phyloP scores from a whole-genome alignment of 768 basidiomycete genomes.

The Termitomyces sp. region DNA sequence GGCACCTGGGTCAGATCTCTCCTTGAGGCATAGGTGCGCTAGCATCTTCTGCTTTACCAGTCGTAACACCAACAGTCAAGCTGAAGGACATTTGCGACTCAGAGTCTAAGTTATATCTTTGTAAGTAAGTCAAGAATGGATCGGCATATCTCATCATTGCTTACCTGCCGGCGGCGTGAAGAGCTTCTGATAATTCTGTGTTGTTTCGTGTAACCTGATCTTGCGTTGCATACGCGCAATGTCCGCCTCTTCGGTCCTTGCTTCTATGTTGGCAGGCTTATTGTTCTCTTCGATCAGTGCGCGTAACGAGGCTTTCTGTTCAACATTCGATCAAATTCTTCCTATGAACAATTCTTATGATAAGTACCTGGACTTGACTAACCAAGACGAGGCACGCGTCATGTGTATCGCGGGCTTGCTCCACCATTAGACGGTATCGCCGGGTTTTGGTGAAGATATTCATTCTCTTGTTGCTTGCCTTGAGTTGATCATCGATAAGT shows the following conservation, averaged over 20 bases:
- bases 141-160: neutral
- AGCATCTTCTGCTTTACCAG: neutral
- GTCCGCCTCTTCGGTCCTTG: neutral
- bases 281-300: neutral
- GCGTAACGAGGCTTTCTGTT: neutral
- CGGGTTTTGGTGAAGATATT: neutral
- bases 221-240: neutral
- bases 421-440: neutral
- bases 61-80: neutral
- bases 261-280: neutral
- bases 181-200: neutral
- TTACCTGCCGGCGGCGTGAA: neutral
- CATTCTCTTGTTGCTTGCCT: neutral
- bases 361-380: neutral
- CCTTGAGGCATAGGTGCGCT: neutral
- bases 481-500: neutral
- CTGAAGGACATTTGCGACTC: neutral
- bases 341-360: neutral
- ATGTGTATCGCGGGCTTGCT: neutral
- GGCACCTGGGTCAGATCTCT: neutral
- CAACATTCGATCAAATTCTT: neutral
- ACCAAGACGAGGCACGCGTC: neutral
- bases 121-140: neutral
- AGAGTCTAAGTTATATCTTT: neutral
- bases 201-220: neutral